Evolutionary conservation across 352 stramenopile species (phyloP), one percentile per base, ranked within the genome.

Genomic region (Phytophthora podocarpi): DNA sequence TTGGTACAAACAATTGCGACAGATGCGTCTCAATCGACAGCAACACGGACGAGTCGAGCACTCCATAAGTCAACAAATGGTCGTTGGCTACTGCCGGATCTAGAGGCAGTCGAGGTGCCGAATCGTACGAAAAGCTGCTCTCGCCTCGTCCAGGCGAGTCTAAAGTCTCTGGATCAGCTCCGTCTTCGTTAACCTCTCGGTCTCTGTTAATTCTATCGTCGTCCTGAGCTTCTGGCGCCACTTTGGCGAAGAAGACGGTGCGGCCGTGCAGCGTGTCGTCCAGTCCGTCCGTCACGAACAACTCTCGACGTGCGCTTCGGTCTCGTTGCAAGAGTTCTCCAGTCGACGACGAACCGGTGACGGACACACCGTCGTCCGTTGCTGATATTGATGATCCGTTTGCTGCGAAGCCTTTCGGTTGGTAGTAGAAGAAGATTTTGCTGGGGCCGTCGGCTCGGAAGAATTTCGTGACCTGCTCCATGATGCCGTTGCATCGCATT

Each of bases 241-340:
- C 60, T 60, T 94, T 91, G 46, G 87, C 64, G 28, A 96, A 93
- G 57, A 78, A 96, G 15, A 95, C 78, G 27, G 82, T 81, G 3
- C 82, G 86, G 4, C 68, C 70, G 24, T 74, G 63, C 10, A 96
- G 74, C 26, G 80, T 79, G 24, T 93, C 79, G 15, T 87, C 72
- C 23, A 92, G 60, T 26, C 86, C 88, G 61, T 96, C 82, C 16
- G 82, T 91, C 50, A 95, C 76, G 57, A 95, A 95, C n/a, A 96
- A 70, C 47, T 93, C 82, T 26, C 72, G 76, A 3, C 64, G 62
- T 70, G 64, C 9, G 30, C 18, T 34, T 36, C 21, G 57, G 12
- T 43, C 46, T 46, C 40, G 27, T 8, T 12, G 51, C 10, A 35
- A 62, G 15, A 59, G 27, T 40, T 72, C 69, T 0, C 3, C 35